A percentile compares a stretch with the other conserved stretches of the same genome.
phyloP scores from a whole-genome alignment of 257 asterid genomes.

The Fraxinus excelsior region DNA sequence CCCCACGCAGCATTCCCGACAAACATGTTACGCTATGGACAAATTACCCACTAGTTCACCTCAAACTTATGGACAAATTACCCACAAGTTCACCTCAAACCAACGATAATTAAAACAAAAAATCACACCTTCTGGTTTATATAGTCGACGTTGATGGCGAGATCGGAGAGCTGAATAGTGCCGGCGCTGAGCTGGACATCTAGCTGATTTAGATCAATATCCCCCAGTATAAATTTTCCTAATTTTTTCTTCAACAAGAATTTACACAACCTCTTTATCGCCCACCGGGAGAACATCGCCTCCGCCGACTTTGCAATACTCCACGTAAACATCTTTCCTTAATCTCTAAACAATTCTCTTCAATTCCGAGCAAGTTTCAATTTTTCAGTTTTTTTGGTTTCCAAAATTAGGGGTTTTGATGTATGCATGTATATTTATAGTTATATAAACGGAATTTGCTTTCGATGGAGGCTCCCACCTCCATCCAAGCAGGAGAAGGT shows the following conservation, averaged over 20 bases:
- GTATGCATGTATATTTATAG: background rate
- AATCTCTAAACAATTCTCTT: conserved; percentile 14
- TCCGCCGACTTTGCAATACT: conserved; percentile 88
- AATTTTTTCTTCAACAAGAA: conserved; percentile 89
- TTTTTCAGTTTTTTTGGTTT: conserved; percentile 2
- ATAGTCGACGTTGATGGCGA: conserved; percentile 88
- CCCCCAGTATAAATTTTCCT: conserved; percentile 90
- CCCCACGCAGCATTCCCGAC: background rate
- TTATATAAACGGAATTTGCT: conserved; percentile 11
- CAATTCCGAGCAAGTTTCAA: background rate
- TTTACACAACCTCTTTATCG: conserved; percentile 81
- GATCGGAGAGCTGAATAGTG: conserved; percentile 89
- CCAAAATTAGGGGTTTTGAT: conserved; percentile 28
- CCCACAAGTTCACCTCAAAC: background rate
- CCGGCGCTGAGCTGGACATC: conserved; percentile 99
- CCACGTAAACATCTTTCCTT: conserved; percentile 77
- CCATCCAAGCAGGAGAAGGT: conserved; percentile 47
- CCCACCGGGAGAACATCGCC: conserved; percentile 99
- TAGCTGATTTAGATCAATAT: conserved; percentile 94
- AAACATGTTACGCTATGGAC: background rate
- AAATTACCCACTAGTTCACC: no score
- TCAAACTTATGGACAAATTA: no score
- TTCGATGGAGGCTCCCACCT: conserved; percentile 55
- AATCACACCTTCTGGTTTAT: conserved; percentile 78
- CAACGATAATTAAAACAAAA: background rate